Evolutionary conservation across 495 filamentous ascomycete genomes (phyloP).

Genomic region (Trypethelium eluteriae): DNA sequence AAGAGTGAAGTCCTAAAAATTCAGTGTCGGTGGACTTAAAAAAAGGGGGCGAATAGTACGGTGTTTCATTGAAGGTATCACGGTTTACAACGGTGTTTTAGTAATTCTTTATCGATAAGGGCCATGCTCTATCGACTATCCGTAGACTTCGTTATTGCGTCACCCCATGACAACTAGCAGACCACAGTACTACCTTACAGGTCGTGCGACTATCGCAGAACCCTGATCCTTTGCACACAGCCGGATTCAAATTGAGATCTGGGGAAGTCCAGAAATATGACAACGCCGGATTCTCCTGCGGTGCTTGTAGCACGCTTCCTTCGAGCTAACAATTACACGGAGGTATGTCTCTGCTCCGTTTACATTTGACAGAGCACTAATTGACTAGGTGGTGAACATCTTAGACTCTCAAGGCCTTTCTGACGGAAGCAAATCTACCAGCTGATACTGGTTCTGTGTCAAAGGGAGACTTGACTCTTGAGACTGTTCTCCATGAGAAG

Average conservation of each 20-base stretch:
- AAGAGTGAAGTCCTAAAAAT: too few relatives aligned
- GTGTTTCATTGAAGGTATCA: too few relatives aligned
- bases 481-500: constrained; percentile 60
- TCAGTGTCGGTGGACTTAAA: too few relatives aligned
- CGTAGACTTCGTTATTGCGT: too few relatives aligned
- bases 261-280: constrained; percentile 29
- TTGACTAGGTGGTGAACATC: constrained; percentile 12
- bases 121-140: too few relatives aligned
- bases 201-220: too few relatives aligned
- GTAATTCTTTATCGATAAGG: too few relatives aligned
- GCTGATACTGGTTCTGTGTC: constrained; percentile 37
- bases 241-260: not conserved
- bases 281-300: constrained; percentile 40
- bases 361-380: constrained; percentile 14
- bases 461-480: constrained; percentile 50
- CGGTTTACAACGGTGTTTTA: too few relatives aligned
- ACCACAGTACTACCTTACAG: too few relatives aligned
- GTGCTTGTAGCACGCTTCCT: constrained; percentile 57
- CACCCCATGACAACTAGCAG: too few relatives aligned
- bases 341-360: constrained; percentile 33
- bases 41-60: too few relatives aligned
- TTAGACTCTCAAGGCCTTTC: constrained; percentile 51
- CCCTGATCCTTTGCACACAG: too few relatives aligned
- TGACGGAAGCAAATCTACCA: constrained; percentile 54
- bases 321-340: constrained; percentile 50